A percentile compares a stretch with the other conserved stretches of the same genome.
These are phyloP conservation scores for Kodamaea kaohsiungensis DNA, from an alignment of 805 yeast genomes.

Conservation along the genomic window DNA sequence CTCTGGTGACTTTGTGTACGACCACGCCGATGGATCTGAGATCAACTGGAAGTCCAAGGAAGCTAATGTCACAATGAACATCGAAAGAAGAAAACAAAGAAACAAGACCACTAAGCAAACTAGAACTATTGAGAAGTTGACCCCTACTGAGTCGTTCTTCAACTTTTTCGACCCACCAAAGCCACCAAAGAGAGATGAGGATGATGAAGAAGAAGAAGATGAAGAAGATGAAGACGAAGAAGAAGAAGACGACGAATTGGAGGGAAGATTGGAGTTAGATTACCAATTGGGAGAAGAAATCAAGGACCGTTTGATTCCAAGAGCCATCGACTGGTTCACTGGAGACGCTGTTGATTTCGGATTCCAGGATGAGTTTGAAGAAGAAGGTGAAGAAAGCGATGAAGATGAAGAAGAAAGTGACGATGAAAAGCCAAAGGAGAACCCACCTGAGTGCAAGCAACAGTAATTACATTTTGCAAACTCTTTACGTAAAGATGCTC, in stretches of 20 bases:
- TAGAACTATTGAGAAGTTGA: slow-evolving; percentile 89
- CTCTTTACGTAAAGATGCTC: too few species aligned
- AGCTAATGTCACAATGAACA: slow-evolving; percentile 76
- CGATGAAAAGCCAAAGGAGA: slow-evolving; percentile 59
- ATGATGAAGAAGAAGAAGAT: slow-evolving; percentile 49
- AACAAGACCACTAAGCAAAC: slow-evolving; percentile 96
- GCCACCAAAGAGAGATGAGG: slow-evolving; percentile 53
- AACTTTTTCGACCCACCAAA: slow-evolving; percentile 94
- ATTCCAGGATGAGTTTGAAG: slow-evolving; percentile 58
- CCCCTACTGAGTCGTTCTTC: slow-evolving; percentile 95
- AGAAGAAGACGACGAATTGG: slow-evolving; percentile 73
- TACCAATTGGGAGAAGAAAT: slow-evolving; percentile 95
- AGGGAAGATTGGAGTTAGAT: slow-evolving; percentile 83
- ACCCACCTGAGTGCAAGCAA: slow-evolving; percentile 80
- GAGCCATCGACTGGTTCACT: slow-evolving; percentile 98
- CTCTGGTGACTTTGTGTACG: slow-evolving; percentile 94
- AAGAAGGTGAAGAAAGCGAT: slow-evolving; percentile 60
- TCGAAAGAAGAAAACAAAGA: slow-evolving; percentile 96
- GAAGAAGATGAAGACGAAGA: slow-evolving; percentile 49
- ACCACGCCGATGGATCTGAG: slow-evolving; percentile 89
- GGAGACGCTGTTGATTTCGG: slow-evolving; percentile 88
- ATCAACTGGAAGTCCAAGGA: slow-evolving; percentile 84
- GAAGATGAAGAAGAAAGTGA: slow-evolving; percentile 65
- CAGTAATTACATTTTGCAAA: slow-evolving; percentile 33
- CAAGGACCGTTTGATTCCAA: slow-evolving; percentile 92